Conservation (phyloP, 2,329 filamentous ascomycete species). For the Neurospora sp. region DNA sequence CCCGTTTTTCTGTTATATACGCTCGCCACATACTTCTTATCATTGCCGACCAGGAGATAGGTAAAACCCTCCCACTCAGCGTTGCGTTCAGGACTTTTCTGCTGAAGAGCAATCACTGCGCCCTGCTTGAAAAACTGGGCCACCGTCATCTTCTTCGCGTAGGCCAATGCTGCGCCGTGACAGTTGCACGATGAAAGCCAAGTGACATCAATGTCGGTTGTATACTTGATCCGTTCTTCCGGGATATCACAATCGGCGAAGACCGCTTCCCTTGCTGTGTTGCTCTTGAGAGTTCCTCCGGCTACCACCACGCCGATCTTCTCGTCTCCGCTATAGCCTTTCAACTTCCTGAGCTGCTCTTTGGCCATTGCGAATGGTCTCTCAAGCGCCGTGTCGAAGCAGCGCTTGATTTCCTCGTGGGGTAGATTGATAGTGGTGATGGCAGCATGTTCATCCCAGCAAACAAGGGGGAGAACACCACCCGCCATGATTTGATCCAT, state of each 20-base stretch:
- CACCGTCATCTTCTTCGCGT: neutral
- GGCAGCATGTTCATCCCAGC: neutral
- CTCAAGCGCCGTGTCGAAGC: neutral
- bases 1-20: neutral
- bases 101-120: slow-evolving; percentile 2
- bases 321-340: neutral
- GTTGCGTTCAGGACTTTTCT: neutral
- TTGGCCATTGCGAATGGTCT: neutral
- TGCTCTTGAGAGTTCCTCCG: slow-evolving; percentile 1
- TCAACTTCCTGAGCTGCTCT: neutral
- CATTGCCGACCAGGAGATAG: neutral
- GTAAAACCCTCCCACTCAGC: neutral
- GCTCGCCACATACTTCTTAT: neutral
- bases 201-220: neutral
- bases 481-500: neutral
- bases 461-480: neutral
- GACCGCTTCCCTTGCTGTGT: neutral
- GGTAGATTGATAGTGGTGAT: neutral
- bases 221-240: neutral
- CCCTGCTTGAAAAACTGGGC: slow-evolving; percentile 1
- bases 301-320: slow-evolving; percentile 5
- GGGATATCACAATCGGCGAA: slow-evolving; percentile 1
- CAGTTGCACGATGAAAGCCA: slow-evolving; percentile 2
- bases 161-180: slow-evolving; percentile 1
- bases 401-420: neutral